Conservation (phyloP, 345 rosid species). For the Populus deltoides region DNA sequence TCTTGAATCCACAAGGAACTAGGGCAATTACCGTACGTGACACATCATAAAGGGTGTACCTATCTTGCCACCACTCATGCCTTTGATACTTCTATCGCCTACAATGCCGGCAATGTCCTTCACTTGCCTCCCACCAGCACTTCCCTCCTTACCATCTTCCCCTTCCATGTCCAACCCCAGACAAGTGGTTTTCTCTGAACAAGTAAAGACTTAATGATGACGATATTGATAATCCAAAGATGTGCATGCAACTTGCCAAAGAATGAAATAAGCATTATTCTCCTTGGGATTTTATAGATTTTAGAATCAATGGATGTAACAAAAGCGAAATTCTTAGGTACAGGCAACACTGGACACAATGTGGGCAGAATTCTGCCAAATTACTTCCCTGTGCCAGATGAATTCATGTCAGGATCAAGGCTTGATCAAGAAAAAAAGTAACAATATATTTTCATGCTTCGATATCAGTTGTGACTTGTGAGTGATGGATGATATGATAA, state of each 20-base stretch:
- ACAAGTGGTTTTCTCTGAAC: neutral
- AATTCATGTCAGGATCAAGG: no score
- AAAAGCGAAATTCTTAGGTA: neutral
- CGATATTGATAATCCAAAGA: neutral
- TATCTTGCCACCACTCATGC: no score
- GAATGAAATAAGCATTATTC: neutral
- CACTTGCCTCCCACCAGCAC: neutral
- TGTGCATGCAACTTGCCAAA: neutral
- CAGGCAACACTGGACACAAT: neutral
- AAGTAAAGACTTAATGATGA: neutral
- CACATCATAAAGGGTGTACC: no score
- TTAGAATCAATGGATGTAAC: neutral
- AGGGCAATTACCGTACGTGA: no score
- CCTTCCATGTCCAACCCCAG: neutral
- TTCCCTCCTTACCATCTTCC: neutral
- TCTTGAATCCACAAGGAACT: neutral
- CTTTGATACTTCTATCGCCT: neutral
- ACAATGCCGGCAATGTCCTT: neutral
- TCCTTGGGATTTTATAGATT: neutral
- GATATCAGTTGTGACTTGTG: no score
- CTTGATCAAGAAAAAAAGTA: no score
- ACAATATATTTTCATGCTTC: no score
- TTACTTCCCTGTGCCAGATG: no score
- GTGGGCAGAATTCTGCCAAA: neutral
- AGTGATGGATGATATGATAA: no score